Percentiles rank a stretch among this genome's conserved stretches.
These are phyloP conservation scores for Rhizoclosmatium globosum DNA, from an alignment of 192 early-diverging fungal species.

Conservation along the genomic window DNA sequence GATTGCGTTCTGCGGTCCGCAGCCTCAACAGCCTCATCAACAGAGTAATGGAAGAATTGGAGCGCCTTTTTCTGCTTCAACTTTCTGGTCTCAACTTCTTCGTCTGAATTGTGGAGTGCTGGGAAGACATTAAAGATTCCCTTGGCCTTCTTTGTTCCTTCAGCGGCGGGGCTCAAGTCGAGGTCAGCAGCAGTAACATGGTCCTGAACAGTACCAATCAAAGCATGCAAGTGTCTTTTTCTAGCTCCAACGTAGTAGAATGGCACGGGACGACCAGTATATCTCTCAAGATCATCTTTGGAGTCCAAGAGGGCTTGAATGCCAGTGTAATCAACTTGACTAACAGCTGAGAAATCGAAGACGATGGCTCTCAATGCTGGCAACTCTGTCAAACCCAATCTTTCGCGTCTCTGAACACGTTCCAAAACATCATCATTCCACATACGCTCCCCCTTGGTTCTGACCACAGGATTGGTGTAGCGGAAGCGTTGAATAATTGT, in stretches of 20 bases:
- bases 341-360: conserved; percentile 83
- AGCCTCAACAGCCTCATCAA: conserved; percentile 21
- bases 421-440: conserved; percentile 56
- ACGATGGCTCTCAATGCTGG: conserved; percentile 72
- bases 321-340: conserved; percentile 81
- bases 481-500: conserved; percentile 26
- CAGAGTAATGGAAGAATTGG: conserved; percentile 6
- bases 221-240: conserved; percentile 27
- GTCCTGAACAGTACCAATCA: not conserved
- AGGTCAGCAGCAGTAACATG: not conserved
- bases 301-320: conserved; percentile 77
- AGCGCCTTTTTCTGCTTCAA: not conserved
- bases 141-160: not conserved
- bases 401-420: not conserved
- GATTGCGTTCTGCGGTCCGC: not conserved
- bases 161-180: not conserved
- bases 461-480: conserved; percentile 34
- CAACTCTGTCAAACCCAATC: not conserved
- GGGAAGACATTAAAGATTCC: not conserved
- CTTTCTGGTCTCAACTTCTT: not conserved
- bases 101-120: not conserved
- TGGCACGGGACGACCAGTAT: conserved; percentile 53
- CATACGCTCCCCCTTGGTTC: conserved; percentile 27
- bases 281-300: conserved; percentile 62
- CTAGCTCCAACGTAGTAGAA: conserved; percentile 66